Conservation (phyloP, 2,329 filamentous ascomycete species). For the Exserohilum rostratum region DNA sequence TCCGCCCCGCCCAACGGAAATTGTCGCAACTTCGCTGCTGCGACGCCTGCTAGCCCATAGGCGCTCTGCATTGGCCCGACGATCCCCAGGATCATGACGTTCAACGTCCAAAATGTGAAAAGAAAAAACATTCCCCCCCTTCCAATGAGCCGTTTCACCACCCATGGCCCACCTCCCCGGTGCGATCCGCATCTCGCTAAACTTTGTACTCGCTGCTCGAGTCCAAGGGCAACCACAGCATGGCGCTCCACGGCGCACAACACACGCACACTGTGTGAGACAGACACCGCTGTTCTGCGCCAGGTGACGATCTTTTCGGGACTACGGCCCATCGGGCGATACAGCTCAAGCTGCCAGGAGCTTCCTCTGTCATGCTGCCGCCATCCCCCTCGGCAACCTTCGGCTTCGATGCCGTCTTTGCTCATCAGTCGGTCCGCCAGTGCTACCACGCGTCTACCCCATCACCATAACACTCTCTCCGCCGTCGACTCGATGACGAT, state of each 20-base stretch:
- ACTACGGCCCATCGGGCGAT: conserved; percentile 11
- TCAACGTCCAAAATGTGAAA: conserved; percentile 15
- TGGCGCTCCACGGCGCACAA: too few species aligned
- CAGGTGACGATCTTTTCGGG: conserved; percentile 25
- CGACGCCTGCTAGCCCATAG: background rate
- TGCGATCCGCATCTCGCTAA: conserved; percentile 18
- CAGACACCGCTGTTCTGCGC: conserved; percentile 33
- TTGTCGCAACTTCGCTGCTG: conserved; percentile 12
- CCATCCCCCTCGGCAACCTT: conserved; percentile 4
- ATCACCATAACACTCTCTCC: conserved; percentile 3
- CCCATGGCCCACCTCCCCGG: conserved; percentile 19
- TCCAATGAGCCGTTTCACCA: conserved; percentile 16
- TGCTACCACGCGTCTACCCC: conserved; percentile 4
- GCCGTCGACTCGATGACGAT: conserved; percentile 8
- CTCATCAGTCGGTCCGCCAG: conserved; percentile 8
- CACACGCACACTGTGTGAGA: too few species aligned
- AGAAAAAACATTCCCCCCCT: conserved; percentile 8
- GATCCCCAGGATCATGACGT: conserved; percentile 34
- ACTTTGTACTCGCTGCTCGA: conserved; percentile 3
- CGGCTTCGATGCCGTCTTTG: conserved; percentile 8
- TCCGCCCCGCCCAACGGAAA: background rate
- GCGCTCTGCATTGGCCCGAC: conserved; percentile 14
- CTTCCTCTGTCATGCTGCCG: too few species aligned
- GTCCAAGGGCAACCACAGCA: background rate
- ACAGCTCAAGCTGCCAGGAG: too few species aligned